These are phyloP conservation scores for Globisporangium solare DNA, from an alignment of 352 stramenopile species.

Conservation along the genomic window DNA sequence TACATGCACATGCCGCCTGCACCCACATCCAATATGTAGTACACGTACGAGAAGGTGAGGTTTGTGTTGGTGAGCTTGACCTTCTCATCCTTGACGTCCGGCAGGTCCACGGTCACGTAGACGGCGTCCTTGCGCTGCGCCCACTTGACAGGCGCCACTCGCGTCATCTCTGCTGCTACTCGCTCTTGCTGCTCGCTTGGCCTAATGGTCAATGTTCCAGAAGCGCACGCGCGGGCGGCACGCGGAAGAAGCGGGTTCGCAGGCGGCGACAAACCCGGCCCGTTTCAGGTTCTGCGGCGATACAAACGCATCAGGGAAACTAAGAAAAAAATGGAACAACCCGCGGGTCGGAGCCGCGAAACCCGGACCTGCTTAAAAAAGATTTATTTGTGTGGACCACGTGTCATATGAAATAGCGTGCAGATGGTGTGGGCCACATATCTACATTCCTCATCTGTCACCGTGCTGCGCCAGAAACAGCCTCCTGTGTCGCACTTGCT, in stretches of 20 bases:
- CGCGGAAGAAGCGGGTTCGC: background rate
- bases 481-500: too few relatives aligned
- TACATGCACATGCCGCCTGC: too few relatives aligned
- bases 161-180: conserved; percentile 23
- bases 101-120: conserved; percentile 95
- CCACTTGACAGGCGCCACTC: conserved; percentile 92
- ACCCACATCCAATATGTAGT: too few relatives aligned
- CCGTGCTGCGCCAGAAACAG: too few relatives aligned
- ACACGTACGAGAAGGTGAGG: conserved; percentile 85
- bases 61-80: conserved; percentile 87
- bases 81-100: conserved; percentile 93
- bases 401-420: background rate
- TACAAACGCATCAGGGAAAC: background rate
- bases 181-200: conserved; percentile 4
- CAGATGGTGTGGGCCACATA: background rate
- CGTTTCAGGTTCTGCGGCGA: background rate
- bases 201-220: conserved; percentile 11
- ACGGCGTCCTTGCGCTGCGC: conserved; percentile 95
- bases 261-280: too few relatives aligned
- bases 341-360: background rate
- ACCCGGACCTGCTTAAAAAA: background rate
- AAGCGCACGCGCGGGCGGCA: too few relatives aligned
- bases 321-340: background rate
- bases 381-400: conserved; percentile 1
- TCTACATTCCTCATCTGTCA: too few relatives aligned